Evolutionary conservation across 805 yeast genomes (phyloP).

Genomic region (Metschnikowia kofuensis): DNA sequence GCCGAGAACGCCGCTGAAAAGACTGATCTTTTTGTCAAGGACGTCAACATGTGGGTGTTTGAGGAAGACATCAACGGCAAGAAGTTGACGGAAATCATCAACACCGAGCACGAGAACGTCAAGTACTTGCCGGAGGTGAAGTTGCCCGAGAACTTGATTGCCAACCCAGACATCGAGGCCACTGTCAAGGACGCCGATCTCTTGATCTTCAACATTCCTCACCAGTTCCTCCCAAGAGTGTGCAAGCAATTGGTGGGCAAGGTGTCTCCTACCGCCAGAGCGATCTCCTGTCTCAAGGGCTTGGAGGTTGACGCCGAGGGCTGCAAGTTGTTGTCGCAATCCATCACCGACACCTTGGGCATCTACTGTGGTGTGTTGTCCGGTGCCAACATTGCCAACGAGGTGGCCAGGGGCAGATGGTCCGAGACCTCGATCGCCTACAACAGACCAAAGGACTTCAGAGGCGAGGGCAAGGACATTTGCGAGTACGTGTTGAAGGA

Average conservation of each 20-base stretch:
- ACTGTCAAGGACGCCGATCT: slow-evolving; percentile 42
- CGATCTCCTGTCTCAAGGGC: slow-evolving; percentile 46
- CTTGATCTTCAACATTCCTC: slow-evolving; percentile 44
- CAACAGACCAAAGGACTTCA: slow-evolving; percentile 35
- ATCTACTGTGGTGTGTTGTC: slow-evolving; percentile 44
- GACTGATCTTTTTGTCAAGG: slow-evolving; percentile 35
- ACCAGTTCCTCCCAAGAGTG: slow-evolving; percentile 41
- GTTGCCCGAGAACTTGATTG: slow-evolving; percentile 40
- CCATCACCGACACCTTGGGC: slow-evolving; percentile 43
- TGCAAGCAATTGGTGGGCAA: slow-evolving; percentile 40
- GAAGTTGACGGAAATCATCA: slow-evolving; percentile 44
- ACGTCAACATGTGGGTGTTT: slow-evolving; percentile 46
- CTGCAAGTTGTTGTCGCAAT: slow-evolving; percentile 42
- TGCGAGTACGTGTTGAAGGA: slow-evolving; percentile 39
- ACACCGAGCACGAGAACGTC: slow-evolving; percentile 42
- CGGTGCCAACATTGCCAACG: slow-evolving; percentile 49
- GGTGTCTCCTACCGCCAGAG: slow-evolving; percentile 36
- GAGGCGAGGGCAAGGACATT: slow-evolving; percentile 42
- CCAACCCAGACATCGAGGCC: slow-evolving; percentile 38
- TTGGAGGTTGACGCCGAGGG: slow-evolving; percentile 43
- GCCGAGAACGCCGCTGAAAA: slow-evolving; percentile 42
- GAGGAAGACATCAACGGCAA: slow-evolving; percentile 41
- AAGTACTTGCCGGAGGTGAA: slow-evolving; percentile 43
- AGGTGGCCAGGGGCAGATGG: slow-evolving; percentile 46
- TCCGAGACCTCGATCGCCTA: slow-evolving; percentile 47